Base-by-base conservation (phyloP, 108 stramenopile species). In the Chaetoceros tenuissimus region DNA sequence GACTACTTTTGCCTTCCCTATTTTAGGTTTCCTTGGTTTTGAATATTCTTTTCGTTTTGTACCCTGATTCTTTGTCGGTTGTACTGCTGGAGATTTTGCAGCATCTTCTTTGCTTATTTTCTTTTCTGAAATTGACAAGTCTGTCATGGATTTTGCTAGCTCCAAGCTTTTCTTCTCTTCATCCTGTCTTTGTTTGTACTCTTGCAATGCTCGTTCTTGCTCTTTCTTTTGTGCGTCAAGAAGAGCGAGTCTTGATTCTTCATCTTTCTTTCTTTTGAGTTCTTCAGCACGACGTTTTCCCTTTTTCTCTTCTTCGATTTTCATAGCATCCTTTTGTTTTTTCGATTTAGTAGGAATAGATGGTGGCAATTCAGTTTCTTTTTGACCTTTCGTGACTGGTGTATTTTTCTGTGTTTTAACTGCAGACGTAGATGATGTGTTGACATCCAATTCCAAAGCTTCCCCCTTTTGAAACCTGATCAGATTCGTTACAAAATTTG, bases 401-500 rank as follows among this genome's bases (percentile, higher is more conserved):
- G 16, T n/a, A 13, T 43, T 10, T 23, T 53, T n/a, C 52, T 59
- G 57, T 22, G 8, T 17, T 22, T 53, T 7, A 20, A 16, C 10
- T 27, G 53, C 17, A 50, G 53, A 20, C 7, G 57, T 8, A 19
- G 16, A 51, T 53, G 20, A 30, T n/a, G 19, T 21, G 53, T 29
- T 24, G 48, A 31, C 16, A 81, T 60, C 45, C 77, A 81, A 20
- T 70, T 74, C 22, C 46, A 55, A 19, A 80, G 62, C 53, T 77
- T 69, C 69, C 71, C 26, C 25, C n/a, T 22, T 17, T 48, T 54
- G 16, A 19, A 49, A 31, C 18, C 61, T 19, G 18, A 27, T 17
- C 53, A n/a, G 34, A 34, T 26, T 26, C 40, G 24, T 54, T 19
- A 20, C 43, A 46, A 49, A 31, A 43, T 13, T 26, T 51, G 24